Percentiles rank a stretch among this genome's conserved stretches.
phyloP scores from a whole-genome alignment of 2,329 filamentous ascomycete genomes.

The Colletotrichum sp. region DNA sequence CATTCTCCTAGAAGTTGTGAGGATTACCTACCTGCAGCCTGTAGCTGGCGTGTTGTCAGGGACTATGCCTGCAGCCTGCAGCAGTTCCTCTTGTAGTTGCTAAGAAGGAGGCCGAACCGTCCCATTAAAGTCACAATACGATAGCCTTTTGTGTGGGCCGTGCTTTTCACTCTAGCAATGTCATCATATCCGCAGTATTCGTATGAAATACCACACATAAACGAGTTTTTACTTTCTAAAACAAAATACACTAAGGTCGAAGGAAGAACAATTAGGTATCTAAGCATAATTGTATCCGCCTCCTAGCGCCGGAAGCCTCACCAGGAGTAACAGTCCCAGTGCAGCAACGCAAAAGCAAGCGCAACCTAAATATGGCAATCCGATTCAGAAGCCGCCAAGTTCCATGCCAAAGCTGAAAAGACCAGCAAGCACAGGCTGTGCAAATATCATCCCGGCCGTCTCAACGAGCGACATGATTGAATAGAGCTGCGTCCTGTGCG shows the following conservation, averaged over 20 bases:
- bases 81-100: background rate
- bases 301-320: constrained; percentile 1
- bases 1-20: background rate
- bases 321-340: constrained; percentile 2
- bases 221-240: background rate
- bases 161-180: background rate
- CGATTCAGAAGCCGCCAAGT: constrained; percentile 29
- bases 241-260: background rate
- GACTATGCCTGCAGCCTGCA: background rate
- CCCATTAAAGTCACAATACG: background rate
- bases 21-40: background rate
- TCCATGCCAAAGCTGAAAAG: constrained; percentile 33
- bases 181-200: background rate
- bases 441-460: constrained; percentile 26
- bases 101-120: background rate
- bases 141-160: background rate
- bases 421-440: constrained; percentile 29
- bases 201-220: background rate
- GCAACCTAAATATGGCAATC: constrained; percentile 33
- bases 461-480: constrained; percentile 26
- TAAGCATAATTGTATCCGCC: constrained; percentile 29
- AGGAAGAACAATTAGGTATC: background rate
- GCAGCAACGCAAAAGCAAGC: constrained; percentile 16
- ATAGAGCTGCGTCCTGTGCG: constrained; percentile 31
- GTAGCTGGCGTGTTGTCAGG: background rate